phyloP scores from a whole-genome alignment of 768 basidiomycete genomes.

The Trametes maxima region DNA sequence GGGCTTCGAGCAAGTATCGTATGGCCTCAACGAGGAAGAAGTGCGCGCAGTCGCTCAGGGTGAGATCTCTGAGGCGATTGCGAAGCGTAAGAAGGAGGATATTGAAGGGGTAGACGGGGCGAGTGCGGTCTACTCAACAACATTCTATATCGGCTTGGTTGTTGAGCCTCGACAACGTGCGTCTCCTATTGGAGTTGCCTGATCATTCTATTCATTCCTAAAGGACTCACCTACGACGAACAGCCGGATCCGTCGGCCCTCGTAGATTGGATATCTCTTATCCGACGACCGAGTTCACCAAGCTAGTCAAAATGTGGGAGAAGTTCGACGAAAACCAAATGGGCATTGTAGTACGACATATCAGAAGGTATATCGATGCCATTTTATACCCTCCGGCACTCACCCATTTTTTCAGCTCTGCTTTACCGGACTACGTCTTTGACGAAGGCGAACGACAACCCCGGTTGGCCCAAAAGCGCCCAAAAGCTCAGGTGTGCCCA shows the following conservation, averaged over 20 bases:
- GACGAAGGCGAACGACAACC: constrained; percentile 80
- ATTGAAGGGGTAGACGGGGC: constrained; percentile 75
- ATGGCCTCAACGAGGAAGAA: constrained; percentile 87
- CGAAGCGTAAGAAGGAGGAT: constrained; percentile 76
- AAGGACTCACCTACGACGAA: constrained; percentile 6
- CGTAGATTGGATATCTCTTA: constrained; percentile 94
- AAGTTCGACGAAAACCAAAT: constrained; percentile 89
- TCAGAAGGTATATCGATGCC: constrained; percentile 65
- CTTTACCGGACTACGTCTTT: constrained; percentile 80
- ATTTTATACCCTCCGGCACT: background rate
- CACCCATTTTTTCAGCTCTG: constrained; percentile 48
- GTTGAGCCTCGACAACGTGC: constrained; percentile 91
- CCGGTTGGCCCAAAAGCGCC: constrained; percentile 70
- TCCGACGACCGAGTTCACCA: constrained; percentile 93
- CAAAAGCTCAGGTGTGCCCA: constrained; percentile 63
- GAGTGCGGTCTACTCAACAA: constrained; percentile 89
- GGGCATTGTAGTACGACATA: constrained; percentile 93
- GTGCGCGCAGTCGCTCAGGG: constrained; percentile 87
- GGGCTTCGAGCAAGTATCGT: constrained; percentile 85
- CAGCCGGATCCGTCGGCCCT: constrained; percentile 77
- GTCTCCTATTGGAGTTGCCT: constrained; percentile 27
- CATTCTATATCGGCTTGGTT: constrained; percentile 93
- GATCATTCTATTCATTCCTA: constrained; percentile 4
- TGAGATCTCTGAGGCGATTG: constrained; percentile 72
- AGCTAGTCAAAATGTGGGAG: constrained; percentile 94